A percentile compares a stretch with the other conserved stretches of the same genome.
These are phyloP conservation scores for Lotus japonicus DNA, from an alignment of 306 rosid genomes.

Conservation along the genomic window DNA sequence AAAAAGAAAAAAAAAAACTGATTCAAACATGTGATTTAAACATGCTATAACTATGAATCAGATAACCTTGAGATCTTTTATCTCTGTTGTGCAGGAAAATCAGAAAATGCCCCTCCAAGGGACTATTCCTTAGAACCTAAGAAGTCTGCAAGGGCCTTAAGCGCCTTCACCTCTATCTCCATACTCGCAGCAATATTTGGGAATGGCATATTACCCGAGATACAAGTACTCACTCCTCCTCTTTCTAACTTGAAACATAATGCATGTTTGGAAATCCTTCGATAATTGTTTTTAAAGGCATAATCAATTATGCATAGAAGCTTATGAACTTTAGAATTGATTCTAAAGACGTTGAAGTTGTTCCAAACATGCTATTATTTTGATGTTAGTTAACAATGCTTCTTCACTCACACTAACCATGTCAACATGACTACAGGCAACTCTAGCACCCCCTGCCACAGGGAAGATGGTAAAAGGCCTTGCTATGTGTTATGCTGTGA, in stretches of 20 bases:
- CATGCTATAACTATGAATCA: too few species aligned
- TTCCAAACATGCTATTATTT: too few species aligned
- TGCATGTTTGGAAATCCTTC: too few species aligned
- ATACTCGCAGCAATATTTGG: conserved; percentile 90
- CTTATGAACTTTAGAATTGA: too few species aligned
- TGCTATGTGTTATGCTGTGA: conserved; percentile 70
- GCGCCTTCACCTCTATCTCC: conserved; percentile 85
- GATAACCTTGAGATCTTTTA: too few species aligned
- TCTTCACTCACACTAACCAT: not conserved
- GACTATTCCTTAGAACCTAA: conserved; percentile 65
- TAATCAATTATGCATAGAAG: too few species aligned
- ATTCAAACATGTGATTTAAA: too few species aligned
- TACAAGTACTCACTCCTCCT: conserved; percentile 50
- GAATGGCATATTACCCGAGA: conserved; percentile 92
- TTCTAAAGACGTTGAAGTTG: too few species aligned
- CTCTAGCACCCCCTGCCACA: conserved; percentile 90
- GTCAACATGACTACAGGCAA: conserved; percentile 57
- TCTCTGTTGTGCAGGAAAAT: conserved; percentile 36
- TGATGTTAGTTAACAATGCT: not conserved
- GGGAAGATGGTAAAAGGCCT: conserved; percentile 98
- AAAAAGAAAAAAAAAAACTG: too few species aligned
- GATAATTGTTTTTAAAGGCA: too few species aligned
- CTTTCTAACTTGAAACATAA: not conserved
- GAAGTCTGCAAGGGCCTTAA: conserved; percentile 45
- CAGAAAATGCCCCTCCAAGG: conserved; percentile 42